phyloP scores from a whole-genome alignment of 345 rosid species.

The Eucalyptus decipiens region DNA sequence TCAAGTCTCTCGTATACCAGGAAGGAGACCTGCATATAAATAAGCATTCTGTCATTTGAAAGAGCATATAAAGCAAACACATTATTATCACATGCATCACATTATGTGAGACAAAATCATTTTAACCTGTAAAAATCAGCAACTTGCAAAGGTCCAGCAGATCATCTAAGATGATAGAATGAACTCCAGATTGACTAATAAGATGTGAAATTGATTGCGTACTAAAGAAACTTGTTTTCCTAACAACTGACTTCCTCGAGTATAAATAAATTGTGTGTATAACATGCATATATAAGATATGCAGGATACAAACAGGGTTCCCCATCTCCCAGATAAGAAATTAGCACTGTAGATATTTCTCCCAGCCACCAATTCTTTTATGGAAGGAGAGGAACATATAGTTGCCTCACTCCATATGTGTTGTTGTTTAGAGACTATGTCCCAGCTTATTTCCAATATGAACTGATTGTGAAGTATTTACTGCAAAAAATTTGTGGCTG shows the following conservation, averaged over 20 bases:
- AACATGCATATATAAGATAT: neutral
- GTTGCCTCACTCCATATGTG: neutral
- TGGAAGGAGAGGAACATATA: neutral
- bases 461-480: neutral
- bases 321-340: neutral
- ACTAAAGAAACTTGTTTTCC: neutral
- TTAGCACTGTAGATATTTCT: neutral
- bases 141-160: neutral
- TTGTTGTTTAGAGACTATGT: neutral
- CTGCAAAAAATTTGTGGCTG: neutral
- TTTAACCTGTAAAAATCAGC: neutral
- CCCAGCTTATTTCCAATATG: neutral
- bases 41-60: neutral
- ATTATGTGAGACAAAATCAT: neutral
- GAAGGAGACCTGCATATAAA: constrained; percentile 66
- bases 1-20: constrained; percentile 57
- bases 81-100: neutral
- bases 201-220: neutral
- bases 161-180: neutral
- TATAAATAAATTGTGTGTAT: neutral
- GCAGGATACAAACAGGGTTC: neutral
- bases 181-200: neutral
- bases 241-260: neutral
- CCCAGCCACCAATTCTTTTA: neutral
- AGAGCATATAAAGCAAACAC: neutral